Conservation (phyloP, 371 early-diverging fungal genomes). For the Massospora cicadina region DNA sequence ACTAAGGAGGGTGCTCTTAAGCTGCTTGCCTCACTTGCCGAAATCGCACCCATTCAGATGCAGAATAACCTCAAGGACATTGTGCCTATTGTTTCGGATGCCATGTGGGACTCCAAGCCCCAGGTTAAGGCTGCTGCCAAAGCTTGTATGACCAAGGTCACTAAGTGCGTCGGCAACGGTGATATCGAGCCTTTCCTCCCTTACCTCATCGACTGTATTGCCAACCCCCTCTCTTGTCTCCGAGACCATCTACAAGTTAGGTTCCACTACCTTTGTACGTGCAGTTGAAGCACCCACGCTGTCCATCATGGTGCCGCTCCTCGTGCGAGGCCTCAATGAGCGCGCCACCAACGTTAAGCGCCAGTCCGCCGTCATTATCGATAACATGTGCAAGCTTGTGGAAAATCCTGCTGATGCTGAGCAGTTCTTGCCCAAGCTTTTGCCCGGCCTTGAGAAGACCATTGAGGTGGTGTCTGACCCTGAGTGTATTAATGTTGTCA, state of each 20-base stretch:
- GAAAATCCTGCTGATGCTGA: slow-evolving; percentile 58
- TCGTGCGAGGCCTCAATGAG: slow-evolving; percentile 52
- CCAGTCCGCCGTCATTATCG: slow-evolving; percentile 64
- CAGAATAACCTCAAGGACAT: slow-evolving; percentile 44
- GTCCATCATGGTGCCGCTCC: slow-evolving; percentile 64
- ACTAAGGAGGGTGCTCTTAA: slow-evolving; percentile 31
- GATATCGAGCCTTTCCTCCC: slow-evolving; percentile 45
- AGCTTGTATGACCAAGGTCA: slow-evolving; percentile 24
- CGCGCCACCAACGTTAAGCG: slow-evolving; percentile 44
- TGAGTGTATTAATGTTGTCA: slow-evolving; percentile 51
- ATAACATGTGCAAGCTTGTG: slow-evolving; percentile 73
- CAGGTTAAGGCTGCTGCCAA: slow-evolving; percentile 35
- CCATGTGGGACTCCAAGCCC: slow-evolving; percentile 59
- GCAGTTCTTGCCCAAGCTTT: slow-evolving; percentile 59
- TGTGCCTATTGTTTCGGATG: slow-evolving; percentile 50
- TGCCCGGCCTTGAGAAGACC: slow-evolving; percentile 56
- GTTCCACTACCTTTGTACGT: slow-evolving; percentile 56
- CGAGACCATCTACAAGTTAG: slow-evolving; percentile 41
- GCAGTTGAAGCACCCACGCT: slow-evolving; percentile 61
- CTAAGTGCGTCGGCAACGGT: slow-evolving; percentile 34
- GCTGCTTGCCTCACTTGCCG: slow-evolving; percentile 23
- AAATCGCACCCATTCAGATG: slow-evolving; percentile 25
- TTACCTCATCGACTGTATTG: slow-evolving; percentile 37
- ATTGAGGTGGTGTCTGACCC: slow-evolving; percentile 65
- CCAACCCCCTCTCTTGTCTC: slow-evolving; percentile 45